Conservation (phyloP, 2,329 filamentous ascomycete species). For the Neurospora sp. region DNA sequence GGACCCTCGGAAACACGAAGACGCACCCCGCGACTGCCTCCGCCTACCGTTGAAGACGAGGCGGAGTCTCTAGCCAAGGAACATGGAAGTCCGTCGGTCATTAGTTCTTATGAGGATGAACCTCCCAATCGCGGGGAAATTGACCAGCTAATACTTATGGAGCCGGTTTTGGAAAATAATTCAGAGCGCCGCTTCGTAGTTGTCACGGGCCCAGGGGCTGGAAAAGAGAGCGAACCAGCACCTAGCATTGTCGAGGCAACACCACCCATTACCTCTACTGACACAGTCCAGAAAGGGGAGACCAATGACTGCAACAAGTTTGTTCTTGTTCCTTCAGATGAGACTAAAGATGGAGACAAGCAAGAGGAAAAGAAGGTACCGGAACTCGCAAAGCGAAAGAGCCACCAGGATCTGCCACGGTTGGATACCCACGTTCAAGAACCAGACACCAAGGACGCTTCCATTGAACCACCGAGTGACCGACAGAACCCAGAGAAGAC, state of each 20-base stretch:
- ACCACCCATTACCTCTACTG: neutral
- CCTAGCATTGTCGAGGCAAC: neutral
- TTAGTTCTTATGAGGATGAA: slow-evolving; percentile 37
- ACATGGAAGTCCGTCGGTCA: slow-evolving; percentile 29
- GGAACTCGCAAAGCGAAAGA: slow-evolving; percentile 22
- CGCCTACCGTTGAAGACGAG: slow-evolving; percentile 62
- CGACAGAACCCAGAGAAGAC: slow-evolving; percentile 13
- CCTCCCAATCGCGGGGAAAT: slow-evolving; percentile 51
- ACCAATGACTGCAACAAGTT: slow-evolving; percentile 35
- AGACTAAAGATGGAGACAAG: slow-evolving; percentile 18
- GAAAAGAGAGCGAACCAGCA: slow-evolving; percentile 9
- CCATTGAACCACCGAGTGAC: slow-evolving; percentile 13
- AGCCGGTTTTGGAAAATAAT: slow-evolving; percentile 50
- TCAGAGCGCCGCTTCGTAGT: slow-evolving; percentile 58
- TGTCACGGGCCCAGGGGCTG: slow-evolving; percentile 28
- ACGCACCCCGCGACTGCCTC: slow-evolving; percentile 35
- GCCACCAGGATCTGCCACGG: slow-evolving; percentile 32
- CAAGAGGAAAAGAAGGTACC: slow-evolving; percentile 19
- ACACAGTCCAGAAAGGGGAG: slow-evolving; percentile 23
- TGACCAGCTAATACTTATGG: slow-evolving; percentile 58
- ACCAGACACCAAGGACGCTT: slow-evolving; percentile 11
- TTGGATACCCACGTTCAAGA: slow-evolving; percentile 32
- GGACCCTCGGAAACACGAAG: slow-evolving; percentile 1
- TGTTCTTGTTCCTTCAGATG: slow-evolving; percentile 19
- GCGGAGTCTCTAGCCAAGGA: slow-evolving; percentile 52